Base-by-base conservation (phyloP, 2,329 filamentous ascomycete species). In the Penicillium decumbens region DNA sequence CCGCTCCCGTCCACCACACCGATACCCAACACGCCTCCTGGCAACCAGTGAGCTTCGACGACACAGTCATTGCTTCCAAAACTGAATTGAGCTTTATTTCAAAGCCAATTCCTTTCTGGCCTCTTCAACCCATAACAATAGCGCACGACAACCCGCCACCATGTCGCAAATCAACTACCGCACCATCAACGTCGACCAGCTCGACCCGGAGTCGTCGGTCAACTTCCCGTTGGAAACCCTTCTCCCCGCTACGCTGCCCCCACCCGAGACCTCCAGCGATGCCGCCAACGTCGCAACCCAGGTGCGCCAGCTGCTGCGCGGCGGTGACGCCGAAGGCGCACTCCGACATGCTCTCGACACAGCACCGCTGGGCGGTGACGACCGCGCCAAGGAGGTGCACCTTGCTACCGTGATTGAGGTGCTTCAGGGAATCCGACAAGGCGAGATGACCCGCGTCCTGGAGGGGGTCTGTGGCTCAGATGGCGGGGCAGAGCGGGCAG, bases 141-240 rank as follows among this genome's bases (percentile, higher is more conserved):
- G 41, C 33, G 29, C 44, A 49, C 23, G 12, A 27, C 30, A 49
- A 53, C 4, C 42, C 50, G 49, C 46, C 43, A 68, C 49, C 50
- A 75, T 74, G 72, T 64, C 72, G 49, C 67, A 70, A 63, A 70
- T 81, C 72, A 84, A 85, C 69, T 85, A 81, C 76, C 88, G 91
- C 72, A 95, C 89, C 59, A 93, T 96, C 79, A 89, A 96, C 80
- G 87, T 96, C 71, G 91, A 96, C 70, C 85, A 86, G 61, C 81
- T 95, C 63, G 88, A 93, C 71, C 89, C 91, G 51, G 91, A 97
- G 72, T 93, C 89, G 63, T 82, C 88, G 59, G 76, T 83, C 72
- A 97, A 96, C 81, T 97, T 97, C 76, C 88, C 95, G 73, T 83
- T 88, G 56, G 81, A 85, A 51, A 89, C 89, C 15, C 83, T 97